Conservation (phyloP, 352 stramenopile genomes). For the Ophiocytium majus region DNA sequence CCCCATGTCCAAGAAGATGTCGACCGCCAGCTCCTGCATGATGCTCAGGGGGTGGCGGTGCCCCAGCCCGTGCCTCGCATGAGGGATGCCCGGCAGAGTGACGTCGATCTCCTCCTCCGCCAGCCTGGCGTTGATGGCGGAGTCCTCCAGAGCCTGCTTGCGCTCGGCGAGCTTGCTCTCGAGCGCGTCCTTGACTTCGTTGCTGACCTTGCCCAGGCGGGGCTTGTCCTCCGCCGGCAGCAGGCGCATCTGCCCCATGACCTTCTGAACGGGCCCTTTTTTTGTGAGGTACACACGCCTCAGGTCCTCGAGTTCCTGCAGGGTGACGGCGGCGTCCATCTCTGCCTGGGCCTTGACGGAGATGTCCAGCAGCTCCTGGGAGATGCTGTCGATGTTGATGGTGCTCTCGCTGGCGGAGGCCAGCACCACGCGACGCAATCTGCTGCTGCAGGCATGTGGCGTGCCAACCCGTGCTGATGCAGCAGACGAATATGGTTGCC, state of each 20-base stretch:
- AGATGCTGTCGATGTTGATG: slow-evolving; percentile 52
- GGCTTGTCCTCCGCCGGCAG: slow-evolving; percentile 48
- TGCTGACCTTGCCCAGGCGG: slow-evolving; percentile 50
- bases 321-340: slow-evolving; percentile 43
- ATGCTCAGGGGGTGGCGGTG: slow-evolving; percentile 47
- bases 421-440: no score
- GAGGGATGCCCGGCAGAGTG: slow-evolving; percentile 28
- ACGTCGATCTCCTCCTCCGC: slow-evolving; percentile 33
- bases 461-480: no score
- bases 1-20: slow-evolving; percentile 53
- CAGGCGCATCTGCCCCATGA: slow-evolving; percentile 53
- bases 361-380: slow-evolving; percentile 37
- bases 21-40: slow-evolving; percentile 43
- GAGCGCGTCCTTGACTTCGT: slow-evolving; percentile 39
- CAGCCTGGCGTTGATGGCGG: slow-evolving; percentile 22
- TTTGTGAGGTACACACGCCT: slow-evolving; percentile 47
- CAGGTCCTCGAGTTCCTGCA: slow-evolving; percentile 50
- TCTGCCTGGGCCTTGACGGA: slow-evolving; percentile 30
- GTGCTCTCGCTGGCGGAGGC: no score
- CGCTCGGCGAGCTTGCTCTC: slow-evolving; percentile 27
- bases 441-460: no score
- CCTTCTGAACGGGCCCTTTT: slow-evolving; percentile 47
- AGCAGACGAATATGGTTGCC: no score
- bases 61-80: background rate
- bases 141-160: slow-evolving; percentile 23